A percentile compares a stretch with the other conserved stretches of the same genome.
Conservation (phyloP, 257 asterid species). For the Solanum tarijense region DNA sequence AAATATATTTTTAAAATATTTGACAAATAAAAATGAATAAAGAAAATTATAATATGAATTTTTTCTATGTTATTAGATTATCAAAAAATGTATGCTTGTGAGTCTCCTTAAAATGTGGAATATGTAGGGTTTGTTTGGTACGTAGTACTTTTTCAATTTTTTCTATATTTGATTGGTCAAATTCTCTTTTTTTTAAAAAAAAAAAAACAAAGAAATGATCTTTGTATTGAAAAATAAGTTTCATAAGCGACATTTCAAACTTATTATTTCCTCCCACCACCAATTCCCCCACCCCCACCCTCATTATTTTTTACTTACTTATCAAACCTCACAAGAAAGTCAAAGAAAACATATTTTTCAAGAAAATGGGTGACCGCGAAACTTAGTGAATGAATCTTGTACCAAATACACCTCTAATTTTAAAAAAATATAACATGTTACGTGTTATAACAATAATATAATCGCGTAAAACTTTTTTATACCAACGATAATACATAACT, state of each 20-base stretch:
- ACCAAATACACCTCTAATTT: background rate
- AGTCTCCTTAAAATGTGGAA: background rate
- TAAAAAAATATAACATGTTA: too few relatives aligned
- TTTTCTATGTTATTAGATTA: background rate
- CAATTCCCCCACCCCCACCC: background rate
- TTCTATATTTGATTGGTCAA: background rate
- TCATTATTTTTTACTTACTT: background rate
- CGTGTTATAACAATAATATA: too few relatives aligned
- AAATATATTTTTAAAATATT: background rate
- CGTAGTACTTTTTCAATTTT: background rate
- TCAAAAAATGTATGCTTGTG: background rate
- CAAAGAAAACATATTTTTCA: too few relatives aligned
- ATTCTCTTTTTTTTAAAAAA: background rate
- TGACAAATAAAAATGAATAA: background rate
- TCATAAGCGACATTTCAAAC: background rate
- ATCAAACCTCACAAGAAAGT: too few relatives aligned
- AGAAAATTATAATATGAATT: background rate
- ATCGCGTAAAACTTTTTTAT: too few relatives aligned
- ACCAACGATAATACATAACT: too few relatives aligned
- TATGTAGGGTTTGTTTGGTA: background rate
- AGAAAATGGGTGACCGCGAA: too few relatives aligned
- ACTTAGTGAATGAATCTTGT: background rate
- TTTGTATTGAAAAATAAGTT: background rate
- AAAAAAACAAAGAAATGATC: background rate
- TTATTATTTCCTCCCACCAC: background rate